Conservation (phyloP, 1,284 basidiomycete genomes). For the Trichosporon coremiiforme region DNA sequence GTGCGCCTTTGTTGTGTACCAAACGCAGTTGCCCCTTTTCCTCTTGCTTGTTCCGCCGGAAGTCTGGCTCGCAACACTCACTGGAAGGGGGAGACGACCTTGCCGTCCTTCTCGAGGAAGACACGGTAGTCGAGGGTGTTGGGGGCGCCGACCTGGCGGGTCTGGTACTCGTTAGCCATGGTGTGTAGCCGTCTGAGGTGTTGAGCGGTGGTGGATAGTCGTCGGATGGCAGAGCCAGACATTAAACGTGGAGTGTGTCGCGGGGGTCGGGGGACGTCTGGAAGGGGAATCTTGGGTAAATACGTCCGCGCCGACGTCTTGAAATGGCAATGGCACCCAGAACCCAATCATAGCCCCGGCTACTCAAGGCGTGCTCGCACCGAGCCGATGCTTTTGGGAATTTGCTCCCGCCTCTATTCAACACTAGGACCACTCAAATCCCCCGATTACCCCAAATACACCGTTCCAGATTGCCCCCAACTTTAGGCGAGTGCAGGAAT, state of each 20-base stretch:
- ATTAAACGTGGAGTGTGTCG: constrained; percentile 17
- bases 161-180: constrained; percentile 33
- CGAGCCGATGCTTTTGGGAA: constrained; percentile 8
- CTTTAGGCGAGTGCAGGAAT: not conserved
- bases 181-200: constrained; percentile 29
- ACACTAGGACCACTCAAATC: constrained; percentile 6
- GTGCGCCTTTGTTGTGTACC: not conserved
- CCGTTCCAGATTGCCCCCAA: not conserved
- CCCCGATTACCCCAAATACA: constrained; percentile 12
- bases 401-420: constrained; percentile 11
- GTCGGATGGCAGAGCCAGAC: constrained; percentile 16
- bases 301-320: not conserved
- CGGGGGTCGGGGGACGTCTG: not conserved
- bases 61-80: constrained; percentile 33
- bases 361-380: constrained; percentile 19
- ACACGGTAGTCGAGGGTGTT: constrained; percentile 79
- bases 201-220: constrained; percentile 34
- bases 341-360: constrained; percentile 16
- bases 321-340: not conserved
- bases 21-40: too few species aligned
- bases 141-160: constrained; percentile 33
- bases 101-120: constrained; percentile 84
- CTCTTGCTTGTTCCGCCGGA: not conserved
- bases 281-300: constrained; percentile 17
- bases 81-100: constrained; percentile 87